Percentiles rank a stretch among this genome's conserved stretches.
These are phyloP conservation scores for Neurospora cerealis DNA, from an alignment of 495 filamentous ascomycete species.

Conservation along the genomic window DNA sequence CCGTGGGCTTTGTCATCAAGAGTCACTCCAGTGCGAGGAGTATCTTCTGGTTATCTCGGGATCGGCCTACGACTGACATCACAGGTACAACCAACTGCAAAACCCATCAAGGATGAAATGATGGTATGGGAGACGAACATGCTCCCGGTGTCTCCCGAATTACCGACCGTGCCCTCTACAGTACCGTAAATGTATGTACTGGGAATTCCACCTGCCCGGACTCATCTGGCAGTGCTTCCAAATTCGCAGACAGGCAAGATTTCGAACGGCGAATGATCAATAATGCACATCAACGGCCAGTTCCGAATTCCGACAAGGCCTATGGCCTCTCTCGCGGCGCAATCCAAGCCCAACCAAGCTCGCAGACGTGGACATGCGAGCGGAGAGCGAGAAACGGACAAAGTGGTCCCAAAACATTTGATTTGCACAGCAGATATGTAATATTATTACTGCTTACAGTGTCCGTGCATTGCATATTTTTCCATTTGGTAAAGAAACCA, in stretches of 20 bases:
- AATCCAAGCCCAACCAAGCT: not conserved
- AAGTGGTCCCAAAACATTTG: not conserved
- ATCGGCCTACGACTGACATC: not conserved
- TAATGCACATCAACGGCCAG: not conserved
- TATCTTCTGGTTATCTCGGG: not conserved
- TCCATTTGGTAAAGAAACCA: not conserved
- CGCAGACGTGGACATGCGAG: not conserved
- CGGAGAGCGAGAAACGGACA: not conserved
- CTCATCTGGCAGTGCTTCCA: not conserved
- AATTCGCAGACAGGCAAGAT: not conserved
- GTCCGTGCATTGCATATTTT: not conserved
- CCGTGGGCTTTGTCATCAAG: not conserved
- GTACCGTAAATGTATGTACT: not conserved
- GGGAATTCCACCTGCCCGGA: not conserved
- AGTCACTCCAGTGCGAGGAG: not conserved
- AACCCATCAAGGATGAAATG: not conserved
- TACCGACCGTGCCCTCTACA: not conserved
- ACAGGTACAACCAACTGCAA: not conserved
- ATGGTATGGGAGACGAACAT: not conserved
- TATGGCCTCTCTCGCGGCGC: not conserved
- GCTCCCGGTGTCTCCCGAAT: not conserved
- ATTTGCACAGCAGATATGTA: not conserved
- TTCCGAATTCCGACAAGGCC: not conserved
- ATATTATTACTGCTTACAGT: not conserved
- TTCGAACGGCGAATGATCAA: not conserved